phyloP scores from a whole-genome alignment of 2,329 filamentous ascomycete species.

The Botrytis aclada region DNA sequence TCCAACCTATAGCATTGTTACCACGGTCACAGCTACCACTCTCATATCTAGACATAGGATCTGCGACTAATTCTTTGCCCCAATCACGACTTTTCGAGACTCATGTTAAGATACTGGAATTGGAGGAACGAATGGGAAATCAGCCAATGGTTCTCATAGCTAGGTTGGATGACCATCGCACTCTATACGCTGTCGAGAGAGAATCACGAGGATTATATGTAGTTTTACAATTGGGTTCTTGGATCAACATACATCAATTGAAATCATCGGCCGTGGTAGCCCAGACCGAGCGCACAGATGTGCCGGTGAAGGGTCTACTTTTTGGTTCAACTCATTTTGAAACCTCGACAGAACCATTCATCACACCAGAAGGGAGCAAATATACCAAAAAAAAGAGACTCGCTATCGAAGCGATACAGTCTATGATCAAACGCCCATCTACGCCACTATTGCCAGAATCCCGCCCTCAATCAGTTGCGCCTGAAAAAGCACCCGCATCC shows the following conservation, averaged over 20 bases:
- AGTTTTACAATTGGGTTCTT: slow-evolving; percentile 64
- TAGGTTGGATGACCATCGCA: slow-evolving; percentile 52
- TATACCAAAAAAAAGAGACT: slow-evolving; percentile 51
- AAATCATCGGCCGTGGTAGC: slow-evolving; percentile 48
- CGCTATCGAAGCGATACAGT: slow-evolving; percentile 63
- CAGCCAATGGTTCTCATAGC: slow-evolving; percentile 58
- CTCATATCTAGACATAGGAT: slow-evolving; percentile 57
- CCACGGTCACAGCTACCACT: slow-evolving; percentile 58
- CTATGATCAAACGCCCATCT: slow-evolving; percentile 51
- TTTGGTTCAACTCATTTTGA: neutral
- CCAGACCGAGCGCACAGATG: slow-evolving; percentile 38
- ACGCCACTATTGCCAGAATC: slow-evolving; percentile 26
- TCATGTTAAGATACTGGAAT: slow-evolving; percentile 60
- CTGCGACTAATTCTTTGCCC: slow-evolving; percentile 49
- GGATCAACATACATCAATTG: slow-evolving; percentile 60
- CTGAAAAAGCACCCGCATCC: slow-evolving; percentile 6
- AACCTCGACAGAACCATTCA: neutral
- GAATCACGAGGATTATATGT: slow-evolving; percentile 60
- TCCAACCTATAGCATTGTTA: slow-evolving; percentile 61
- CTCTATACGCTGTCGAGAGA: slow-evolving; percentile 63
- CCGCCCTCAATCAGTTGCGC: slow-evolving; percentile 18
- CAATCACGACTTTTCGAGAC: slow-evolving; percentile 58
- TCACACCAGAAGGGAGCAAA: slow-evolving; percentile 30
- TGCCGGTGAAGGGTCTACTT: slow-evolving; percentile 21
- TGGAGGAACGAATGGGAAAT: slow-evolving; percentile 57